Percentiles rank a stretch among this genome's conserved stretches.
Evolutionary conservation across 805 yeast species (phyloP).

Genomic region (Cephaloascus albidus): DNA sequence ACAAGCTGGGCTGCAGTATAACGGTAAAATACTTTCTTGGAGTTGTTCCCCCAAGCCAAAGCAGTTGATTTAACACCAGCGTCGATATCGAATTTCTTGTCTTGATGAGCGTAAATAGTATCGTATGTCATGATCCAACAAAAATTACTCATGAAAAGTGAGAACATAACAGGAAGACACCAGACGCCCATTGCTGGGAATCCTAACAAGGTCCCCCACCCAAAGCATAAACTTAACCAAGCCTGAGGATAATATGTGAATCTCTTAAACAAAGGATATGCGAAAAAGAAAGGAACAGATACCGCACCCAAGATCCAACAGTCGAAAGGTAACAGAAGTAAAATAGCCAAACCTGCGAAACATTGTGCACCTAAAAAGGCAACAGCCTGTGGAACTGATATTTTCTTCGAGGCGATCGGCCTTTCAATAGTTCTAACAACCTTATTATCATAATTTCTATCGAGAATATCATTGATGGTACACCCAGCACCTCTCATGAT

Average conservation of each 20-base stretch:
- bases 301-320: constrained; percentile 80
- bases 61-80: constrained; percentile 97
- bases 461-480: constrained; percentile 85
- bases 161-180: constrained; percentile 65
- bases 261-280: constrained; percentile 90
- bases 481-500: constrained; percentile 98
- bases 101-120: constrained; percentile 97
- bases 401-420: constrained; percentile 89
- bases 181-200: constrained; percentile 94
- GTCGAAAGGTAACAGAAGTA: constrained; percentile 65
- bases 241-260: constrained; percentile 95
- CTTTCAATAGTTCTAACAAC: constrained; percentile 85
- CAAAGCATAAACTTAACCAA: constrained; percentile 70
- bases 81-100: constrained; percentile 73
- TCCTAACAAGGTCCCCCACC: constrained; percentile 92
- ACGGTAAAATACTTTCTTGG: constrained; percentile 61
- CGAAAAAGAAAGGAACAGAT: constrained; percentile 68
- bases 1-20: constrained; percentile 62
- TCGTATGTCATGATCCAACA: constrained; percentile 96
- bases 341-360: constrained; percentile 59
- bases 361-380: constrained; percentile 68
- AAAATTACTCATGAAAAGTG: constrained; percentile 68
- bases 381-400: constrained; percentile 60
- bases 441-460: constrained; percentile 70
- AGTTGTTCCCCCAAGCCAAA: constrained; percentile 79